Evolutionary conservation across 257 asterid species (phyloP).

Genomic region (Solanum gandarillasii): DNA sequence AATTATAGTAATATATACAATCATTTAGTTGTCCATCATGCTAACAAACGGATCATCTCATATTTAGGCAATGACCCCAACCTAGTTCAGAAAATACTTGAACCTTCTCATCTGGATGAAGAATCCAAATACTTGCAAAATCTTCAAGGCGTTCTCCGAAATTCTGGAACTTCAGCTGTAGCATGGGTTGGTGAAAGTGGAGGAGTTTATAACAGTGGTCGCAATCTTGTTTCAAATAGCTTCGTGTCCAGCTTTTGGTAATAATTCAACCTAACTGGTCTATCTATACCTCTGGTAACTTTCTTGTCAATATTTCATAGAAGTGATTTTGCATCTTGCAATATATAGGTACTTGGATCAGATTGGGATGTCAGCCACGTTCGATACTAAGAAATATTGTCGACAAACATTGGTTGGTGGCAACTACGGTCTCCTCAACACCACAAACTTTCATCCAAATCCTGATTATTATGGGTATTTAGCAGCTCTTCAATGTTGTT

Average conservation of each 20-base stretch:
- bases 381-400: constrained; percentile 70
- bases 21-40: no score
- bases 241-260: constrained; percentile 89
- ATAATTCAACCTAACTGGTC: not conserved
- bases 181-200: constrained; percentile 68
- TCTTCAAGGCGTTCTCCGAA: constrained; percentile 15
- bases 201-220: constrained; percentile 68
- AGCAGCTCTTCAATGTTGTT: not conserved
- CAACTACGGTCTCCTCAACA: constrained; percentile 74
- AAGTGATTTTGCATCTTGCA: not conserved
- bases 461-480: constrained; percentile 86
- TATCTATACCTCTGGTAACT: not conserved
- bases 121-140: constrained; percentile 16
- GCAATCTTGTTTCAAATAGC: constrained; percentile 54
- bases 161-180: constrained; percentile 11
- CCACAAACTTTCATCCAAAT: constrained; percentile 54
- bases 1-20: no score
- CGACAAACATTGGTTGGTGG: constrained; percentile 87
- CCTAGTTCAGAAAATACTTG: constrained; percentile 31
- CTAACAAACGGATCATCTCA: not conserved
- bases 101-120: constrained; percentile 35
- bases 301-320: not conserved
- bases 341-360: constrained; percentile 73
- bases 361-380: constrained; percentile 75
- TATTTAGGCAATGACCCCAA: constrained; percentile 27